These are phyloP conservation scores for Penicillium sp. DNA, from an alignment of 2,329 filamentous ascomycete genomes.

Conservation along the genomic window DNA sequence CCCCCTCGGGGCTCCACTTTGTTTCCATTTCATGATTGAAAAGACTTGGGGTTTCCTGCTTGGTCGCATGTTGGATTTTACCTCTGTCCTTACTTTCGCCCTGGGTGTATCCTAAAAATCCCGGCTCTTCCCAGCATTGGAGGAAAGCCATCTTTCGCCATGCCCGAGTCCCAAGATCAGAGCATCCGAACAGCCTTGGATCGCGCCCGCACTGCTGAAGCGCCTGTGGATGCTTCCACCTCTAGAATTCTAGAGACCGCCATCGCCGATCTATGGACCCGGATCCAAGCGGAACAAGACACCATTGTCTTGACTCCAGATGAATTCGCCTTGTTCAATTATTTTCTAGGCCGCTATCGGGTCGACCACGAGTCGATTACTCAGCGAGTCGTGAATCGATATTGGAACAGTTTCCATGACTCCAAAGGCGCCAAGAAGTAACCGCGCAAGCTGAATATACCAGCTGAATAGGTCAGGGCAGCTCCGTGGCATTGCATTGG, in stretches of 20 bases:
- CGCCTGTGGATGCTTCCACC: constrained; percentile 62
- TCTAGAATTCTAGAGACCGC: constrained; percentile 65
- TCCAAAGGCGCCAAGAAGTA: constrained; percentile 26
- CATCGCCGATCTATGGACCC: constrained; percentile 65
- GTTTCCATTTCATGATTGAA: constrained; percentile 22
- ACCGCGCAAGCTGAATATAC: not conserved
- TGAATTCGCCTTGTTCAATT: constrained; percentile 87
- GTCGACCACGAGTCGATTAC: constrained; percentile 47
- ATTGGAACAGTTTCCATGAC: constrained; percentile 51
- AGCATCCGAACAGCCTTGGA: constrained; percentile 69
- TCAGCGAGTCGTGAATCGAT: constrained; percentile 55
- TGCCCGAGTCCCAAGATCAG: constrained; percentile 32
- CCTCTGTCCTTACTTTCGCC: constrained; percentile 6
- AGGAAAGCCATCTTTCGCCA: constrained; percentile 10
- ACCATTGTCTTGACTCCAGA: constrained; percentile 73
- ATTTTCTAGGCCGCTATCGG: constrained; percentile 68
- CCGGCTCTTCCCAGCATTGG: not conserved
- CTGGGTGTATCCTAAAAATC: not conserved
- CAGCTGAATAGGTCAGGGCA: not conserved
- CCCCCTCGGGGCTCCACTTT: constrained; percentile 20
- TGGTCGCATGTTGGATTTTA: constrained; percentile 18
- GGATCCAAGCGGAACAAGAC: constrained; percentile 62
- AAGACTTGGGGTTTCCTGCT: constrained; percentile 14
- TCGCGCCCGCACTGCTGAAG: constrained; percentile 71
- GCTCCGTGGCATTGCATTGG: not conserved